Evolutionary conservation across 1,139 yeast genomes (phyloP).

Genomic region (Saccharomyces pastorianus): DNA sequence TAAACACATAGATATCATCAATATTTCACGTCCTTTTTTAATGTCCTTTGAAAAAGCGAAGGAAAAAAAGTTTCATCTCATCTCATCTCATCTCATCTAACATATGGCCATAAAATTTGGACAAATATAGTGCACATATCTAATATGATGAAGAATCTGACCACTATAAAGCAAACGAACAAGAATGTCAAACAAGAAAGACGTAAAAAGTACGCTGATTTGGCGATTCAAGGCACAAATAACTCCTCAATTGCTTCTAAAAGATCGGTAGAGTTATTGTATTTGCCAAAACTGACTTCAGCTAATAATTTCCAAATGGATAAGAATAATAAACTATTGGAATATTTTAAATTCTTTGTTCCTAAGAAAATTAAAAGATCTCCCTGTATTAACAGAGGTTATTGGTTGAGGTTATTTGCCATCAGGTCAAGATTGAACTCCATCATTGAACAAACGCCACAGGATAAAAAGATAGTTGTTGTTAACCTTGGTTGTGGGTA

Average conservation of each 20-base stretch:
- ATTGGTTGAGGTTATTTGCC: conserved; percentile 74
- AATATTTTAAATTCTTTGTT: conserved; percentile 62
- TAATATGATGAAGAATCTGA: neutral
- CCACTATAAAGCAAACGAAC: conserved; percentile 1
- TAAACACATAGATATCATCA: neutral
- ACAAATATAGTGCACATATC: neutral
- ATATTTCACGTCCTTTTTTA: neutral
- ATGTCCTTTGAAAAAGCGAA: neutral
- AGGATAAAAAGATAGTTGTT: conserved; percentile 33
- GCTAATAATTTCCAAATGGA: conserved; percentile 25
- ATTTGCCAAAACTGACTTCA: conserved; percentile 37
- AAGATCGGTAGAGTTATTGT: conserved; percentile 66
- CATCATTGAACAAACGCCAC: conserved; percentile 22
- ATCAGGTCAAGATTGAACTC: conserved; percentile 49
- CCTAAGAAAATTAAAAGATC: conserved; percentile 56
- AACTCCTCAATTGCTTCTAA: conserved; percentile 79
- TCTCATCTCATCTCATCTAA: neutral
- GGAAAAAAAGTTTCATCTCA: neutral
- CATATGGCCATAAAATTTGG: neutral
- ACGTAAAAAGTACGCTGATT: conserved; percentile 46
- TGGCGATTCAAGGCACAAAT: conserved; percentile 73
- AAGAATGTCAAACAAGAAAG: conserved; percentile 37
- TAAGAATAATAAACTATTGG: conserved; percentile 23
- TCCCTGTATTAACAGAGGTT: conserved; percentile 76
- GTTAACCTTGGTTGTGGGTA: conserved; percentile 78